Evolutionary conservation across 176 grass and related monocot genomes (phyloP).

Genomic region (Oryza punctata): DNA sequence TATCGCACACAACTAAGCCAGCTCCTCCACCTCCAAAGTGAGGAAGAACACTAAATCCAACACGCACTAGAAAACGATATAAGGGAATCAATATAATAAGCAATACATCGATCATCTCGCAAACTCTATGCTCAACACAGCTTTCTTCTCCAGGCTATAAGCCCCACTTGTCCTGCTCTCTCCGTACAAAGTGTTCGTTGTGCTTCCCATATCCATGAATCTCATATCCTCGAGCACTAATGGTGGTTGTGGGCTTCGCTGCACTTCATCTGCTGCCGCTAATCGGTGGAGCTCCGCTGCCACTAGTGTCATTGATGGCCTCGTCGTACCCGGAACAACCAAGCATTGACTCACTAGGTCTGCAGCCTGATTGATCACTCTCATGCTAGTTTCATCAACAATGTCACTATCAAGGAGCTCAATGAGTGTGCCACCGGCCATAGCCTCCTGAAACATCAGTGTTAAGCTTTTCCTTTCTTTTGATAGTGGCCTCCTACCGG

Average conservation of each 20-base stretch:
- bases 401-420: neutral
- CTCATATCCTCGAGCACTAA: neutral
- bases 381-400: neutral
- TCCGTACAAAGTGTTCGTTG: neutral
- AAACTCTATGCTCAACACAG: neutral
- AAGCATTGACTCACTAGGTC: conserved; percentile 26
- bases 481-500: neutral
- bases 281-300: conserved; percentile 2
- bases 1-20: too few relatives aligned
- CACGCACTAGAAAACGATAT: too few relatives aligned
- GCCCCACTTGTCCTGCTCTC: neutral
- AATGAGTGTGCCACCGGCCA: neutral
- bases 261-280: neutral
- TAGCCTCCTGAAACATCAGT: conserved; percentile 9
- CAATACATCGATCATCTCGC: neutral
- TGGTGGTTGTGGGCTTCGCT: neutral
- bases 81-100: too few relatives aligned
- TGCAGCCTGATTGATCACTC: conserved; percentile 9
- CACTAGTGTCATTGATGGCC: conserved; percentile 21
- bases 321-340: conserved; percentile 16
- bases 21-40: too few relatives aligned
- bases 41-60: too few relatives aligned
- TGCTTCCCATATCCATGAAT: neutral
- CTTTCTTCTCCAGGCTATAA: neutral
- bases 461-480: conserved; percentile 16